Percentiles rank a stretch among this genome's conserved stretches.
These are phyloP conservation scores for Geosmithia morbida DNA, from an alignment of 2,329 filamentous ascomycete genomes.

Conservation along the genomic window DNA sequence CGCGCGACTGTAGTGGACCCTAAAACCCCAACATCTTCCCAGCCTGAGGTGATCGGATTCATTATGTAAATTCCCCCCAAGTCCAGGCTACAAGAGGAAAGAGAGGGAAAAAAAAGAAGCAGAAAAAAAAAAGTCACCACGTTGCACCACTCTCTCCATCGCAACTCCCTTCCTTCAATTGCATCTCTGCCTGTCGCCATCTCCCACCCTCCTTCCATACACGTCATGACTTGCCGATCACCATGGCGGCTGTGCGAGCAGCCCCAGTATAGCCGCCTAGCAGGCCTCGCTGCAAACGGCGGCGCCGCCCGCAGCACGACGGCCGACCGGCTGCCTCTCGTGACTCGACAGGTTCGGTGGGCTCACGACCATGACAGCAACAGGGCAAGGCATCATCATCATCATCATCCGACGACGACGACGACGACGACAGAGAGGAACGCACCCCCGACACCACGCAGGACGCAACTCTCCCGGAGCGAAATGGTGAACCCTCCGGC, in stretches of 20 bases:
- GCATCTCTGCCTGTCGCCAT: too few species aligned
- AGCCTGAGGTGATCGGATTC: too few species aligned
- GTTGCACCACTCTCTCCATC: not conserved
- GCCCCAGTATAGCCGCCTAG: not conserved
- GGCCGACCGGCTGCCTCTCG: not conserved
- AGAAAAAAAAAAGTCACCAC: not conserved
- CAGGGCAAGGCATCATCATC: not conserved
- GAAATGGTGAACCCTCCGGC: slow-evolving; percentile 52
- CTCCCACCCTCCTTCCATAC: not conserved
- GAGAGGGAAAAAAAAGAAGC: not conserved
- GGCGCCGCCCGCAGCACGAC: too few species aligned
- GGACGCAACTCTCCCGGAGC: slow-evolving; percentile 3
- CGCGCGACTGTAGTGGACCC: too few species aligned
- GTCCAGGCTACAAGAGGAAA: too few species aligned
- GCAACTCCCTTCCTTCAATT: too few species aligned
- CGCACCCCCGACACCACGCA: not conserved
- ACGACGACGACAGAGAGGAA: too few species aligned
- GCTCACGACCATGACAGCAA: not conserved
- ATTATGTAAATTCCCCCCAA: not conserved
- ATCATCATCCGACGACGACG: too few species aligned
- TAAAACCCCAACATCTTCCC: too few species aligned
- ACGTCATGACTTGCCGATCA: slow-evolving; percentile 15
- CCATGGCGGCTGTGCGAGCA: slow-evolving; percentile 14
- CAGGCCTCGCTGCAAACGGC: not conserved
- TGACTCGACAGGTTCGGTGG: not conserved